A percentile compares a stretch with the other conserved stretches of the same genome.
phyloP scores from a whole-genome alignment of 139 green algal species.

The Coelastrella sp. region DNA sequence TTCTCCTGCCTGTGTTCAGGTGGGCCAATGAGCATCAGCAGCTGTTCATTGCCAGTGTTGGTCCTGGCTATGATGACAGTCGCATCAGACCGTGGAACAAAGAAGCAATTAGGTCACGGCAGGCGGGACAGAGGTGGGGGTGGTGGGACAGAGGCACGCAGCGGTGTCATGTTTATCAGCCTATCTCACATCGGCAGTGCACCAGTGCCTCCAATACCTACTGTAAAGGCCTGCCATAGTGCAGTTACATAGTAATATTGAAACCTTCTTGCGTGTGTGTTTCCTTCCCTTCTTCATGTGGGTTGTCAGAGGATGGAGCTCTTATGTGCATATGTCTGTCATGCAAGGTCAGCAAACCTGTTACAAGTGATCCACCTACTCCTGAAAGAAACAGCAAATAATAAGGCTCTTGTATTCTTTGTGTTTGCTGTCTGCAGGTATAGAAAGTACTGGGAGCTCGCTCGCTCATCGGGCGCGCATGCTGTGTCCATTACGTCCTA shows the following conservation, averaged over 20 bases:
- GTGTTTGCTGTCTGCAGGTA: constrained; percentile 45
- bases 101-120: constrained; percentile 30
- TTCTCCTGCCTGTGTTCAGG: constrained; percentile 7
- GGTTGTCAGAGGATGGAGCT: too few relatives aligned
- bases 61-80: constrained; percentile 63
- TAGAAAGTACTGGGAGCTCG: constrained; percentile 40
- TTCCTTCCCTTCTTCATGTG: too few relatives aligned
- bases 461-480: neutral
- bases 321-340: too few relatives aligned
- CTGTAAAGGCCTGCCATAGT: too few relatives aligned
- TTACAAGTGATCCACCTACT: too few relatives aligned
- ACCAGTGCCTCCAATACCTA: too few relatives aligned
- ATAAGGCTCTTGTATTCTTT: too few relatives aligned
- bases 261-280: too few relatives aligned
- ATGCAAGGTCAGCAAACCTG: too few relatives aligned
- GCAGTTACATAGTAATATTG: neutral
- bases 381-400: too few relatives aligned
- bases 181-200: neutral
- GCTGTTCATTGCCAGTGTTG: constrained; percentile 59
- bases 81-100: constrained; percentile 66
- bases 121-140: constrained; percentile 32
- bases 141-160: neutral
- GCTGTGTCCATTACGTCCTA: constrained; percentile 62
- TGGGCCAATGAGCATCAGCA: constrained; percentile 34
- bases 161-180: neutral